phyloP scores from a whole-genome alignment of 306 rosid genomes.

The Prunus armeniaca region DNA sequence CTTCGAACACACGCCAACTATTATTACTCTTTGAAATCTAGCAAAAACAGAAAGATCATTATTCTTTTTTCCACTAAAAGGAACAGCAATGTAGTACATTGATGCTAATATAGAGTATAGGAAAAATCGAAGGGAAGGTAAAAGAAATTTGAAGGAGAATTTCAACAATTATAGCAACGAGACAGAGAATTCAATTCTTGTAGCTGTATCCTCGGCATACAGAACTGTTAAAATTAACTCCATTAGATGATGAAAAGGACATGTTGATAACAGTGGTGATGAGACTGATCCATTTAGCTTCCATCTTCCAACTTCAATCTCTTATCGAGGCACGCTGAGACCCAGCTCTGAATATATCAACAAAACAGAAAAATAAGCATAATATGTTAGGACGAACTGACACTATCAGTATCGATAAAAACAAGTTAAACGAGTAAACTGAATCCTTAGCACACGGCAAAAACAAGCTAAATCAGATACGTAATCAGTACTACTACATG shows the following conservation, averaged over 20 bases:
- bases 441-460: neutral
- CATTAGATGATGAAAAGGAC: conserved; percentile 24
- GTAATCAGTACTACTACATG: neutral
- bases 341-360: conserved; percentile 59
- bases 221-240: conserved; percentile 26
- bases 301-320: conserved; percentile 31
- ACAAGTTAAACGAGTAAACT: neutral
- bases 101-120: neutral
- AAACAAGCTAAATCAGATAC: neutral
- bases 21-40: neutral
- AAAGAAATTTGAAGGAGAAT: conserved; percentile 8
- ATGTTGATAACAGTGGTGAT: conserved; percentile 14
- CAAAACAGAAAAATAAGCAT: neutral
- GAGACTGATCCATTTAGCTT: conserved; percentile 29
- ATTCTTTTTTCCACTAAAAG: neutral
- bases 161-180: conserved; percentile 21
- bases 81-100: conserved; percentile 2
- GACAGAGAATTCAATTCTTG: conserved; percentile 34
- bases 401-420: neutral
- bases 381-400: conserved; percentile 8
- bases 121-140: conserved; percentile 2
- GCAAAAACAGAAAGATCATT: neutral
- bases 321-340: conserved; percentile 69
- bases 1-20: conserved; percentile 6
- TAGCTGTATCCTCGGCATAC: conserved; percentile 19